Evolutionary conservation across 1,284 basidiomycete genomes (phyloP).

Genomic region (Polyporus tsugae): DNA sequence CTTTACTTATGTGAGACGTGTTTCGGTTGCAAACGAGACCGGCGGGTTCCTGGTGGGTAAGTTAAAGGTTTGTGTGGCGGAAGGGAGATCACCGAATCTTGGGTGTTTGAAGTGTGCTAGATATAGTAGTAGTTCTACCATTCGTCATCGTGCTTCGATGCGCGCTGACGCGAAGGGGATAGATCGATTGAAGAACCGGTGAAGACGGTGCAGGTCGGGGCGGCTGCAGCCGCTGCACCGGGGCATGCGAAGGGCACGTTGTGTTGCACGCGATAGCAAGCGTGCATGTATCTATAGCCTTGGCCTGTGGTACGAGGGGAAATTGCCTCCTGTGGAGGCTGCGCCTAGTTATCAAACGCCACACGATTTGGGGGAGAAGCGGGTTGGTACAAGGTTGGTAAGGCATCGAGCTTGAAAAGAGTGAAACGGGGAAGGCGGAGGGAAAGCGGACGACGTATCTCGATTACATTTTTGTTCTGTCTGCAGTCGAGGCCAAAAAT

Average conservation of each 20-base stretch:
- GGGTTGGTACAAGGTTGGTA: not conserved
- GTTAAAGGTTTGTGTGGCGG: not conserved
- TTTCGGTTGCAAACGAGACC: not conserved
- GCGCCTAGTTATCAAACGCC: slow-evolving; percentile 2
- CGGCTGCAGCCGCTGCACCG: not conserved
- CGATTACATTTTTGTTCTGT: not conserved
- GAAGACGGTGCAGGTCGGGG: not conserved
- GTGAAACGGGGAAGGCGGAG: not conserved
- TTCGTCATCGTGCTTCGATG: slow-evolving; percentile 3
- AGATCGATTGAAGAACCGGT: not conserved
- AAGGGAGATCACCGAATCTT: slow-evolving; percentile 4
- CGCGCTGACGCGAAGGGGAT: not conserved
- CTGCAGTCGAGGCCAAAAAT: not conserved
- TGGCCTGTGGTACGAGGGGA: not conserved
- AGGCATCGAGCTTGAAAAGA: not conserved
- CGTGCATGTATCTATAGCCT: not conserved
- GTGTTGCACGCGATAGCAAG: not conserved
- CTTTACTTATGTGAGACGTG: not conserved
- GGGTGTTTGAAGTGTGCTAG: not conserved
- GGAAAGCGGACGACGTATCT: not conserved
- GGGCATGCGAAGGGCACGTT: not conserved
- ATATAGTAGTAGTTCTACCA: not conserved
- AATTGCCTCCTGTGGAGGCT: not conserved
- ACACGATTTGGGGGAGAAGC: not conserved
- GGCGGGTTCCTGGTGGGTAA: not conserved